Conservation (phyloP, 345 rosid genomes). For the Eucalyptus brandiana region DNA sequence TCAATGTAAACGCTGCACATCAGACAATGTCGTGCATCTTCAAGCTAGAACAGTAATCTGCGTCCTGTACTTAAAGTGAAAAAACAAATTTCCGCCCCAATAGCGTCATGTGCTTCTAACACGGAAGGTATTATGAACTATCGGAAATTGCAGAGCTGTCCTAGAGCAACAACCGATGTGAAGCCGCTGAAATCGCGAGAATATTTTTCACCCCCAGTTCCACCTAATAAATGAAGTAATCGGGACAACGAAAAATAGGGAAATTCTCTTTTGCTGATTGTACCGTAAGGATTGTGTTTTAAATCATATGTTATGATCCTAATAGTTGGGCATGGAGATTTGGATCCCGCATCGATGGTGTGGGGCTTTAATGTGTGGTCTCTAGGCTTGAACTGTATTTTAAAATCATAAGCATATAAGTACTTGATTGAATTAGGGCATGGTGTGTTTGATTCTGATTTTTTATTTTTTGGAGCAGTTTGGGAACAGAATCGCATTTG, state of each 20-base stretch:
- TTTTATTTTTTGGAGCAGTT: rapidly evolving
- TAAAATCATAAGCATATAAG: background rate
- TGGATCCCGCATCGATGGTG: too few species aligned
- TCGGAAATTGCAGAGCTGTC: background rate
- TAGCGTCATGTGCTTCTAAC: background rate
- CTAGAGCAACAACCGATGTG: background rate
- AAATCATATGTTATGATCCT: background rate
- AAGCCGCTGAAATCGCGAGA: background rate
- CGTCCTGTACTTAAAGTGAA: background rate
- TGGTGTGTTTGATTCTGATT: rapidly evolving
- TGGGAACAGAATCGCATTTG: rapidly evolving
- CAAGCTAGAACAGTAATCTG: background rate
- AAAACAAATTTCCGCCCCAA: too few species aligned
- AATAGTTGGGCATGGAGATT: background rate
- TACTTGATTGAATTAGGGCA: background rate
- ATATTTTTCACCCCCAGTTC: background rate
- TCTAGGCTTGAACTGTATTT: background rate
- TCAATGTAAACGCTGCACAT: background rate
- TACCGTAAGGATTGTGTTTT: background rate
- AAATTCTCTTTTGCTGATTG: background rate
- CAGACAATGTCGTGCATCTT: background rate
- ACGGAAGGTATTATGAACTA: background rate
- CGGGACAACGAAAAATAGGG: background rate
- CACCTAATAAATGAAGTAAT: background rate
- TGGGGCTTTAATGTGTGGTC: background rate